Base-by-base conservation (phyloP, 1,284 basidiomycete genomes). In the Meripilus lineatus region DNA sequence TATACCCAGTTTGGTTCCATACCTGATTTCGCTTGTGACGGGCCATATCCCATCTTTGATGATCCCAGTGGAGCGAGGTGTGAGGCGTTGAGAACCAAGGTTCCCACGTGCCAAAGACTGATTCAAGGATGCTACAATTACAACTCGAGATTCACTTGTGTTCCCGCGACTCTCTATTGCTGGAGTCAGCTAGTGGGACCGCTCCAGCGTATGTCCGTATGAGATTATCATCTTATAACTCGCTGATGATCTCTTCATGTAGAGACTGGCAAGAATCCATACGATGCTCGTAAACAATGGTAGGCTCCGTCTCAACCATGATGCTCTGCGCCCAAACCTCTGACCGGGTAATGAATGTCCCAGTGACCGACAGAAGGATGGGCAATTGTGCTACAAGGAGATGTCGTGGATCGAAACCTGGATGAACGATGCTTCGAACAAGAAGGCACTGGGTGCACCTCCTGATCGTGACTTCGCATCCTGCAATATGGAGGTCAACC, bases 271-370 rank as follows among this genome's bases (percentile, higher is more conserved):
- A 59, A 73, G 32, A 87, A 87, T 64, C 77, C 85, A 24, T 95
- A 95, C 62, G 94, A 97, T 56, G 86, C 93, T 8, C 81, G 93
- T 46, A 73, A 66, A 50, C 72, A 72, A 49, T 97, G 93, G 50
- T 52, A 38, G 17, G 48, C 35, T 38, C 14, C 26, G 6, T 14
- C 21, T 17, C 23, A 22, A 20, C 32, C 36, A 14, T 34, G 26
- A 35, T 6, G 17, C 33, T 24, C 36, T 23, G 24, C 38, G 24
- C 22, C 36, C 23, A 13, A 30, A 24, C 14, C 35, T 10, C 18
- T 13, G 4, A 13, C 8, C 28, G n/a, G 8, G n/a, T 30, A 30
- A n/a, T n/a, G n/a, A n/a, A n/a, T 26, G n/a, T 13, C n/a, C 18
- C 24, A 50, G 51, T 58, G 75, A 85, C 60, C 74, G 79, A 44